Percentiles rank a stretch among this genome's conserved stretches.
These are phyloP conservation scores for Akanthomyces uredinophilus DNA, from an alignment of 2,329 filamentous ascomycete species.

Conservation along the genomic window DNA sequence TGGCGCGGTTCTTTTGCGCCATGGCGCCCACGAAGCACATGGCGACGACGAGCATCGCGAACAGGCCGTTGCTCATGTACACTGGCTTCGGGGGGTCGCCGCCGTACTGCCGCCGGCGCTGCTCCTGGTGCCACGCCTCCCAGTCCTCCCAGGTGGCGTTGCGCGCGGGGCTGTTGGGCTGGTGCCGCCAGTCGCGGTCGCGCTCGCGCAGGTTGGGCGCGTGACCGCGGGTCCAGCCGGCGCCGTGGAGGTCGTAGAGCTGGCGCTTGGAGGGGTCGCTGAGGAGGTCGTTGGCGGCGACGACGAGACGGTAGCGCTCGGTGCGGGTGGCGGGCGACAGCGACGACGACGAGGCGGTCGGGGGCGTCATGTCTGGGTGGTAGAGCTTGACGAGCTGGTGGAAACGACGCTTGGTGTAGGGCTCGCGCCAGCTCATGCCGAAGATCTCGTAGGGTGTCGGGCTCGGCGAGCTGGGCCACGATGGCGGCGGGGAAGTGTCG, in stretches of 20 bases:
- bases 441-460: conserved; percentile 93
- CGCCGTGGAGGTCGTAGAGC: conserved; percentile 76
- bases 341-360: conserved; percentile 10
- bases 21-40: conserved; percentile 66
- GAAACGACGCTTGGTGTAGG: conserved; percentile 79
- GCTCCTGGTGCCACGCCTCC: conserved; percentile 69
- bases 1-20: conserved; percentile 66
- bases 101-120: conserved; percentile 39
- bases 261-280: conserved; percentile 72
- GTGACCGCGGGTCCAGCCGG: conserved; percentile 68
- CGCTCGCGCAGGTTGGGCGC: conserved; percentile 38
- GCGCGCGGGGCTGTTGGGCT: conserved; percentile 43
- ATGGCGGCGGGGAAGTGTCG: conserved; percentile 18
- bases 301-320: conserved; percentile 86
- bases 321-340: conserved; percentile 57
- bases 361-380: conserved; percentile 68
- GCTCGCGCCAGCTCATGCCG: conserved; percentile 48
- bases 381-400: conserved; percentile 93
- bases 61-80: conserved; percentile 74
- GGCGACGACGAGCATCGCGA: conserved; percentile 63
- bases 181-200: conserved; percentile 45
- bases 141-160: conserved; percentile 99
- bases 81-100: conserved; percentile 47
- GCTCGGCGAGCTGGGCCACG: conserved; percentile 43
- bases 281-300: conserved; percentile 83